Conservation (phyloP, 179 eudicot genomes). For the Carnegiea gigantea region DNA sequence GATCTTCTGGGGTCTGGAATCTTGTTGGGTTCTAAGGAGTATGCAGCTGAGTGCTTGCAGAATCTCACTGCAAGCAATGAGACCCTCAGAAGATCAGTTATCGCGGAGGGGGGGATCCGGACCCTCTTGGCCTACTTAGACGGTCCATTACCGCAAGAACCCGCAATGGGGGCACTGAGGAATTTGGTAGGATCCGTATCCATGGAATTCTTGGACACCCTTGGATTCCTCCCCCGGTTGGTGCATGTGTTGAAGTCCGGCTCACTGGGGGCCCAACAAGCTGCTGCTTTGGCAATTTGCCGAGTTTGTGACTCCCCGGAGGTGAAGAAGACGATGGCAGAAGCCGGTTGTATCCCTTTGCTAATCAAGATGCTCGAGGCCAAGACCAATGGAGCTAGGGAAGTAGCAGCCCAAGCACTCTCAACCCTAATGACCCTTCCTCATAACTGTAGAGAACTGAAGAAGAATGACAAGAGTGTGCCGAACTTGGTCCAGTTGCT, state of each 20-base stretch:
- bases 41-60: slow-evolving; percentile 92
- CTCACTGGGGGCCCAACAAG: slow-evolving; percentile 75
- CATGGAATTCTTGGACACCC: slow-evolving; percentile 43
- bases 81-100: slow-evolving; percentile 48
- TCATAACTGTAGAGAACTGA: slow-evolving; percentile 65
- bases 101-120: slow-evolving; percentile 72
- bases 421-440: slow-evolving; percentile 54
- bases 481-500: slow-evolving; percentile 86
- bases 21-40: slow-evolving; percentile 73
- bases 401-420: slow-evolving; percentile 86
- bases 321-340: slow-evolving; percentile 61
- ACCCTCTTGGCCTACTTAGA: slow-evolving; percentile 65
- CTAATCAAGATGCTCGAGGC: slow-evolving; percentile 79
- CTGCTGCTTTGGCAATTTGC: slow-evolving; percentile 74
- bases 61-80: slow-evolving; percentile 78
- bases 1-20: slow-evolving; percentile 66
- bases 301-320: slow-evolving; percentile 50
- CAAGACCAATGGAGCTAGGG: slow-evolving; percentile 57
- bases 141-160: slow-evolving; percentile 86
- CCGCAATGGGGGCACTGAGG: slow-evolving; percentile 78
- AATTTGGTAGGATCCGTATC: slow-evolving; percentile 62
- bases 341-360: slow-evolving; percentile 63
- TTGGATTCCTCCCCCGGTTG: slow-evolving; percentile 63
- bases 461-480: slow-evolving; percentile 77
- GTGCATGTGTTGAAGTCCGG: slow-evolving; percentile 78